Evolutionary conservation across 129 eudicot genomes (phyloP), one percentile per base, ranked within the genome.

Genomic region (Arctium minus): DNA sequence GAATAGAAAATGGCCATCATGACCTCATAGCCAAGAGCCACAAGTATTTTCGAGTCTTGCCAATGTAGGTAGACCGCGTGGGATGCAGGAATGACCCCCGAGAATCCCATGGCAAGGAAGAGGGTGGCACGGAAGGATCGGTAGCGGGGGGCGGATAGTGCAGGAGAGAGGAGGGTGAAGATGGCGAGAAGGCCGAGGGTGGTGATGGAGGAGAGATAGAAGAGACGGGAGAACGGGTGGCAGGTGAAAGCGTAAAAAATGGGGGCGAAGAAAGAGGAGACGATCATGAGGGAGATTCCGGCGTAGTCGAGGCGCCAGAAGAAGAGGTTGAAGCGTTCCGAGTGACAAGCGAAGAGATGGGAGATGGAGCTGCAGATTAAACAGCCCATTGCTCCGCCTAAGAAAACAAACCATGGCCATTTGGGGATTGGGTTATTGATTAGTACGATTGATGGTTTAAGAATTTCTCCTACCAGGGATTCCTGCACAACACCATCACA

Each of bases 401-500:
- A 78, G 90, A 96, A 96, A 39, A 93, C 82, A 71, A 88, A 89
- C 98, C 97, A 96, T 29, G 99, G 99, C 99, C 99, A 96, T 79
- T 68, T 78, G 0, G 97, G 94, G 69, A 91, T 65, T 6, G 84
- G 11, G 82, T 67, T 83, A 82, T 48, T 74, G 8, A 83, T 65
- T 50, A 76, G 79, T 15, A 86, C 65, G 36, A 86, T 69, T 83
- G 94, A 88, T 30, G 91, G 89, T 39, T 86, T 84, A 9, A 86
- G 77, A 22, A 91, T 72, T 48, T 86, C 88, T 50, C 86, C 86
- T 65, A 73, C 42, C 8, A 84, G 32, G 11, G 84, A 82, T 70
- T 76, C 93, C 98, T 94, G 97, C 90, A 86, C 35, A 73, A 73
- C 27, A 70, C 62, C 77, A 72, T 76, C 64, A 77, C 36, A 17